Evolutionary conservation across 2,329 filamentous ascomycete genomes (phyloP), one percentile per base, ranked within the genome.

Genomic region (Penicillium sp.): DNA sequence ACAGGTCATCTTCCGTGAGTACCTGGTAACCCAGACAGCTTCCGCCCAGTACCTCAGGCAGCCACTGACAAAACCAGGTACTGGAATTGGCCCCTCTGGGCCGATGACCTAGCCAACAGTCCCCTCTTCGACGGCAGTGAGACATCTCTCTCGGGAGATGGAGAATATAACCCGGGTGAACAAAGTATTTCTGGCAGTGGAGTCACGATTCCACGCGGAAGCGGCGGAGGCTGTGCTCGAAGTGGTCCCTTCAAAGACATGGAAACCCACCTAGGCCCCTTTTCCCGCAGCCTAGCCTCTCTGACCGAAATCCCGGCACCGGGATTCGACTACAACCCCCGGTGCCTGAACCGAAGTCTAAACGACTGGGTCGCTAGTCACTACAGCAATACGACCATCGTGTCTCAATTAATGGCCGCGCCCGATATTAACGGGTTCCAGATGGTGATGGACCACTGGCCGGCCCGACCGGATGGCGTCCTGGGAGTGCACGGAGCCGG

Each of bases 111-210:
- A 16, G 56, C 66, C 22, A 75, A 67, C 59, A 81, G 78, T 3
- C 71, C 79, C 10, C 68, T 82, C 54, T 81, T 81, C 56, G 78
- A 82, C 62, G 79, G 81, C 21, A 78, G 73, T 52, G 75, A 70
- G 3, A 71, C 68, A 14, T 78, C 75, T 43, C 72, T 82, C 61
- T 73, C 72, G 3, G 79, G 81, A 7, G 76, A 81, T 59, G 79
- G 80, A 2, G 73, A 62, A 26, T 71, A 71, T 48, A 65, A 75
- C 31, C 54, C 63, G 0, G 57, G 56, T 22, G 68, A 73, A 52
- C 52, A 60, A 51, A 49, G 33, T 45, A 24, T 65, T 26, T 31
- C 52, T 1, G 57, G 75, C 19, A 11, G 69, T 24, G 67, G 72
- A 4, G 71, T 78, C 55, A 75, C 72, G 8, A 73, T 81, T 52